Evolutionary conservation across 2,329 filamentous ascomycete genomes (phyloP).

Genomic region (Apiospora arundinis): DNA sequence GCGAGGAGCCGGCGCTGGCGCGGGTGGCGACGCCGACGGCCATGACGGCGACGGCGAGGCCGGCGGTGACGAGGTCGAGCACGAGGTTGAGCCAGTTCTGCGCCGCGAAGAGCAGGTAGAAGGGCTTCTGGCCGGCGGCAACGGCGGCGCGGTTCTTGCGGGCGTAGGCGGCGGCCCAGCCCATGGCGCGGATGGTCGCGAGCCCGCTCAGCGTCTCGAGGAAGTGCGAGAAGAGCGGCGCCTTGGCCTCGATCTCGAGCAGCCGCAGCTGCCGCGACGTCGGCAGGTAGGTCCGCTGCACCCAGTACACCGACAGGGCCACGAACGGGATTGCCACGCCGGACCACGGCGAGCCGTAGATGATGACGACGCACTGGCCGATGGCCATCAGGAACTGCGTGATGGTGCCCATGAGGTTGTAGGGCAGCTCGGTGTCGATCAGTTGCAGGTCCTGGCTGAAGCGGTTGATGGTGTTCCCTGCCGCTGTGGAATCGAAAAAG

Average conservation of each 20-base stretch:
- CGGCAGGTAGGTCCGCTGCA: slow-evolving; percentile 22
- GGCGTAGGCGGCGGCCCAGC: slow-evolving; percentile 10
- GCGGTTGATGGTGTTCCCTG: too few relatives aligned
- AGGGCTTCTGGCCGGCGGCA: slow-evolving; percentile 20
- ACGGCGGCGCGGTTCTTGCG: slow-evolving; percentile 1
- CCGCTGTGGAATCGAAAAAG: too few relatives aligned
- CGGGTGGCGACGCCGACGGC: slow-evolving; percentile 7
- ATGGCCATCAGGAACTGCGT: slow-evolving; percentile 18
- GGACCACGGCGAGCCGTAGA: background rate
- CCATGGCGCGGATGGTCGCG: slow-evolving; percentile 20
- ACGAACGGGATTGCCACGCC: slow-evolving; percentile 18
- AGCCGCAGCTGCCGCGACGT: slow-evolving; percentile 4
- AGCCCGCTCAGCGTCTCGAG: slow-evolving; percentile 14
- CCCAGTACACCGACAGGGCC: background rate
- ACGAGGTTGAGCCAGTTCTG: slow-evolving; percentile 21
- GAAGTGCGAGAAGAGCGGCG: slow-evolving; percentile 6
- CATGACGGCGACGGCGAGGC: slow-evolving; percentile 10
- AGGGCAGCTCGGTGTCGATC: slow-evolving; percentile 7
- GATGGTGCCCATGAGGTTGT: background rate
- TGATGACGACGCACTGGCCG: background rate
- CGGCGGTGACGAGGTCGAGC: slow-evolving; percentile 14
- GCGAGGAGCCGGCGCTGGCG: slow-evolving; percentile 12
- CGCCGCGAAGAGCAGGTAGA: slow-evolving; percentile 21
- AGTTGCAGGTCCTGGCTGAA: slow-evolving; percentile 20
- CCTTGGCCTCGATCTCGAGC: too few relatives aligned